Evolutionary conservation across 2,329 filamentous ascomycete species (phyloP).

Genomic region (Scedosporium apiospermum): DNA sequence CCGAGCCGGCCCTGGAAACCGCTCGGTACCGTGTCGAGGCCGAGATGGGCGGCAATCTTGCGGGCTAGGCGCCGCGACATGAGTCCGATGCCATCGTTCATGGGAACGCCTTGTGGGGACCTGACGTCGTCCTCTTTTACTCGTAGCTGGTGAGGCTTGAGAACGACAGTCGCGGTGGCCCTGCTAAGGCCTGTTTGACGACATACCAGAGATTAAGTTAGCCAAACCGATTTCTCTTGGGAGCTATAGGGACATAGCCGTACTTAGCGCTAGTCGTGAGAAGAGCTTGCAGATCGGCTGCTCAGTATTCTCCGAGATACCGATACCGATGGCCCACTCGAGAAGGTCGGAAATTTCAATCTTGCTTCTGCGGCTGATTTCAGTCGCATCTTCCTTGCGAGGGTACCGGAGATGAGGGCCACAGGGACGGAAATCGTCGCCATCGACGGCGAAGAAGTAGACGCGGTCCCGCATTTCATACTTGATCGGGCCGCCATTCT

Average conservation of each 20-base stretch:
- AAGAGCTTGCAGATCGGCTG: constrained; percentile 48
- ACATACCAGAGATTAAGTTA: constrained; percentile 3
- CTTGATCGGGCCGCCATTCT: constrained; percentile 21
- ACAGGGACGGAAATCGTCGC: constrained; percentile 26
- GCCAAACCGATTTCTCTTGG: not conserved
- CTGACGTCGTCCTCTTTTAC: constrained; percentile 25
- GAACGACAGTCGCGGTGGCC: constrained; percentile 33
- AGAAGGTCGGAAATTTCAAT: constrained; percentile 33
- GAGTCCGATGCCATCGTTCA: constrained; percentile 58
- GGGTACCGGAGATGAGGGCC: constrained; percentile 11
- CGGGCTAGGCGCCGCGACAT: constrained; percentile 54
- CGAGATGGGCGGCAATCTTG: constrained; percentile 39
- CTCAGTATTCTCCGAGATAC: constrained; percentile 26
- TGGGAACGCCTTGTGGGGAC: constrained; percentile 33
- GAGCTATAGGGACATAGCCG: constrained; percentile 6
- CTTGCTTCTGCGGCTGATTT: constrained; percentile 16
- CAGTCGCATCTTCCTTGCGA: constrained; percentile 14
- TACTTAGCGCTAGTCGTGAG: constrained; percentile 46
- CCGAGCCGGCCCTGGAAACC: constrained; percentile 63
- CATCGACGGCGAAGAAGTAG: constrained; percentile 46
- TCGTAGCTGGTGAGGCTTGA: constrained; percentile 37
- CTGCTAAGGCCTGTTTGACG: constrained; percentile 37
- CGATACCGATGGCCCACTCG: constrained; percentile 40
- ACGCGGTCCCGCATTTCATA: constrained; percentile 30
- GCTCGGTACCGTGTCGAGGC: constrained; percentile 45